Percentiles rank a stretch among this genome's conserved stretches.
Evolutionary conservation across 2,329 filamentous ascomycete species (phyloP).

Genomic region (Aureobasidium sp.): DNA sequence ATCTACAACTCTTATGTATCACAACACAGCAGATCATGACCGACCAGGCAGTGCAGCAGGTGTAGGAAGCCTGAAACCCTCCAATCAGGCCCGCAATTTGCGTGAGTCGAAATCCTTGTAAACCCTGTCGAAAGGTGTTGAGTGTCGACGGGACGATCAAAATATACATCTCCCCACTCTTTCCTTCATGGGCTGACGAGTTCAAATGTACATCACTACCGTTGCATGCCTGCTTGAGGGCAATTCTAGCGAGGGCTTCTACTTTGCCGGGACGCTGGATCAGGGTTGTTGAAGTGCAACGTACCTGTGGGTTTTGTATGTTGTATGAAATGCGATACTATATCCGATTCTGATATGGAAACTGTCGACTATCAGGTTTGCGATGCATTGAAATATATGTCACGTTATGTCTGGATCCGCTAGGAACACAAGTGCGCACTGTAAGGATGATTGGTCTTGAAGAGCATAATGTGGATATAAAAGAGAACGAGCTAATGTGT

Average conservation of each 20-base stretch:
- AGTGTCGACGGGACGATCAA: constrained; percentile 5
- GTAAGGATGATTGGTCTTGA: neutral
- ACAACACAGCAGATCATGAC: neutral
- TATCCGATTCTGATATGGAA: neutral
- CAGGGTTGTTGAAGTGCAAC: neutral
- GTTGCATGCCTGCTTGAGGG: neutral
- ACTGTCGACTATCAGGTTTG: neutral
- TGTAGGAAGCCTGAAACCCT: constrained; percentile 11
- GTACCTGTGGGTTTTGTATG: neutral
- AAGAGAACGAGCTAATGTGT: neutral
- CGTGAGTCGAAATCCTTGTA: neutral
- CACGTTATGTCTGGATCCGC: neutral
- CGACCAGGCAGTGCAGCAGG: neutral
- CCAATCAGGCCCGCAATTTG: constrained; percentile 6
- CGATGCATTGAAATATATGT: neutral
- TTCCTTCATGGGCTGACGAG: neutral
- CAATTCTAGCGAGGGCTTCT: neutral
- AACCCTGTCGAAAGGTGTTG: neutral
- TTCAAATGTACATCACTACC: constrained; percentile 1
- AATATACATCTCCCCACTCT: constrained; percentile 2
- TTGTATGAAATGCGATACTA: neutral
- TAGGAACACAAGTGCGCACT: neutral
- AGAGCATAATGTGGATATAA: neutral
- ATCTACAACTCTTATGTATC: neutral
- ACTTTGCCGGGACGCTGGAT: neutral